phyloP scores from a whole-genome alignment of 805 yeast genomes.

The Kuraishia floccosa region DNA sequence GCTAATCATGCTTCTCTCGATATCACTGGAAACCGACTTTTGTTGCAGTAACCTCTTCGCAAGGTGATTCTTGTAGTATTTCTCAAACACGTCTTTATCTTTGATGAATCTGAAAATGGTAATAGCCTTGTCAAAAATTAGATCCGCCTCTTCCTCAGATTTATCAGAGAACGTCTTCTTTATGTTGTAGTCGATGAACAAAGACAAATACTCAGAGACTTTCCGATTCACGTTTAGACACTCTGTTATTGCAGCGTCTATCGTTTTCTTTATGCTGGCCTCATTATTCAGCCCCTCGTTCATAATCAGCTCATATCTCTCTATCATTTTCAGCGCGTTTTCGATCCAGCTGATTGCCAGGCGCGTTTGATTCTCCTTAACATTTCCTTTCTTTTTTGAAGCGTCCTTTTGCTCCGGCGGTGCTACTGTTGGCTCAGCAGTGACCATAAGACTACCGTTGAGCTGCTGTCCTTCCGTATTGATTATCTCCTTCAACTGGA shows the following conservation, averaged over 20 bases:
- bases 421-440: too few relatives aligned
- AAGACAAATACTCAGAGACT: conserved; percentile 42
- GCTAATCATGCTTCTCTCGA: conserved; percentile 59
- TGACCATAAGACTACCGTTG: too few relatives aligned
- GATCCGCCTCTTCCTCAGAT: conserved; percentile 32
- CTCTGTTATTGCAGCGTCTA: conserved; percentile 50
- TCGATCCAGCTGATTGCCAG: conserved; percentile 65
- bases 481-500: conserved; percentile 34
- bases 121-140: conserved; percentile 41
- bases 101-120: conserved; percentile 54
- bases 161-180: conserved; percentile 37
- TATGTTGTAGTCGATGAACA: conserved; percentile 46
- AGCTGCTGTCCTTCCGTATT: conserved; percentile 31
- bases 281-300: conserved; percentile 37
- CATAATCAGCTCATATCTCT: conserved; percentile 37
- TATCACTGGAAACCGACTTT: conserved; percentile 34
- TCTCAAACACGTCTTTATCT: conserved; percentile 83
- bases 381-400: conserved; percentile 8
- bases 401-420: conserved; percentile 3
- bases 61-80: conserved; percentile 72
- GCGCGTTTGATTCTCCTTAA: conserved; percentile 26
- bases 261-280: conserved; percentile 34
- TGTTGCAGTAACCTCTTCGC: conserved; percentile 64
- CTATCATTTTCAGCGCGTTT: conserved; percentile 37
- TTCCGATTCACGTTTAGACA: conserved; percentile 41